Base-by-base conservation (phyloP, 768 basidiomycete species). In the Amanita phalloides region DNA sequence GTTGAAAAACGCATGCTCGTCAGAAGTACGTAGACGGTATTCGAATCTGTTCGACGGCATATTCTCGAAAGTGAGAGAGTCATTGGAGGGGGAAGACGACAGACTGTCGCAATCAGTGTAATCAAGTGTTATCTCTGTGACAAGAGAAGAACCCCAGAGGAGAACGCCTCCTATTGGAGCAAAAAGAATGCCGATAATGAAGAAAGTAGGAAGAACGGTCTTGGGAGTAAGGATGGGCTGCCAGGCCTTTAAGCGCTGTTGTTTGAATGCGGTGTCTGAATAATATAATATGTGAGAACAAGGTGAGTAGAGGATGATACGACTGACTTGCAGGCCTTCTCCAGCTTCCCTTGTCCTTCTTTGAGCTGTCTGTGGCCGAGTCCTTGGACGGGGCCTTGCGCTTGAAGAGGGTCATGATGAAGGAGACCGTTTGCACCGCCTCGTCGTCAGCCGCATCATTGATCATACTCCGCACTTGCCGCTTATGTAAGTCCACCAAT, bases 201-300 rank as follows among this genome's bases (percentile, higher is more conserved):
- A 94, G 43, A 99, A 79, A 0, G 93, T 95, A 3, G 96, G 96
- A 13, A 99, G 79, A 20, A 99, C 96, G 1, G 93, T 96, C 68
- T 94, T 94, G 4, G 96, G 96, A 4, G 94, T 97, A 44, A 98
- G 78, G 64, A 99, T 98, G 7, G 96, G 96, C 76, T 99, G 96
- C 96, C 96, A 99, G 62, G 96, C 96, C 73, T 97, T 98, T 64
- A 99, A 80, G 51, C 96, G 87, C 68, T 99, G 96, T 67, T 99
- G 96, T 71, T 96, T 98, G 79, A 96, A 97, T 37, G 94, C 95
- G 54, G 94, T 97, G 69, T 97, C 92, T 96, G 66, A 23, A 49
- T 21, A 14, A 45, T 11, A 33, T 23, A 14, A 45, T 11, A 33
- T 23, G 46, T 55, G 51, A 57, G 59, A 41, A 38, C 54, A 54